phyloP scores from a whole-genome alignment of 805 yeast genomes.

The Peterozyma xylosa region DNA sequence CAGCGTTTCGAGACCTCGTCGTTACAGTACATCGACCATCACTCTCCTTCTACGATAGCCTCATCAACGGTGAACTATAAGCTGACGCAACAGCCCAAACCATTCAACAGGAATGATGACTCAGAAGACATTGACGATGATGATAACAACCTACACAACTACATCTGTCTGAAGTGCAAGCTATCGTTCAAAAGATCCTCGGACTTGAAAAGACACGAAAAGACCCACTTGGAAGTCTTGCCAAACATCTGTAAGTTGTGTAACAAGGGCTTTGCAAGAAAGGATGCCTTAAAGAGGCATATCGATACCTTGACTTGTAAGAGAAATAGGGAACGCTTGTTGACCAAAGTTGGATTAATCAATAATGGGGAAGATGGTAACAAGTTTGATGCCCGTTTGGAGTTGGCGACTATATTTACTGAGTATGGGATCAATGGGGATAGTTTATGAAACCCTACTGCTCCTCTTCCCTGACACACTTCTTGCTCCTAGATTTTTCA shows the following conservation, averaged over 20 bases:
- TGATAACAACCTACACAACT: slow-evolving; percentile 20
- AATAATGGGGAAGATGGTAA: slow-evolving; percentile 1
- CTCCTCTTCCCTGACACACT: no score
- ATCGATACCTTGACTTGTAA: slow-evolving; percentile 68
- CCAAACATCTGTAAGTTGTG: slow-evolving; percentile 72
- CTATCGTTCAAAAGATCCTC: slow-evolving; percentile 60
- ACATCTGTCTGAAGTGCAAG: slow-evolving; percentile 51
- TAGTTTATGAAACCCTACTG: no score
- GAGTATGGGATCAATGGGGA: no score
- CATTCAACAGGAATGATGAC: not conserved
- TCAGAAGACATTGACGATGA: slow-evolving; percentile 16
- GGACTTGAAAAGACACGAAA: slow-evolving; percentile 68
- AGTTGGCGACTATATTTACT: no score
- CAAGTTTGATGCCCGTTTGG: no score
- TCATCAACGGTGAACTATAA: not conserved
- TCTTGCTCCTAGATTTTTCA: no score
- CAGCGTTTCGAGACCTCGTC: no score
- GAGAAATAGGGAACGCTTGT: slow-evolving; percentile 54
- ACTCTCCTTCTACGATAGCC: not conserved
- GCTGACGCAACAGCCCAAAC: not conserved
- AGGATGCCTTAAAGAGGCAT: slow-evolving; percentile 76
- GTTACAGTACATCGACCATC: not conserved
- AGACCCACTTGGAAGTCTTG: slow-evolving; percentile 63
- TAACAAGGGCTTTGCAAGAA: slow-evolving; percentile 79
- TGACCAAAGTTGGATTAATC: slow-evolving; percentile 22